Percentiles rank a stretch among this genome's conserved stretches.
These are phyloP conservation scores for Fusarium kyushuense DNA, from an alignment of 2,329 filamentous ascomycete genomes.

Conservation along the genomic window DNA sequence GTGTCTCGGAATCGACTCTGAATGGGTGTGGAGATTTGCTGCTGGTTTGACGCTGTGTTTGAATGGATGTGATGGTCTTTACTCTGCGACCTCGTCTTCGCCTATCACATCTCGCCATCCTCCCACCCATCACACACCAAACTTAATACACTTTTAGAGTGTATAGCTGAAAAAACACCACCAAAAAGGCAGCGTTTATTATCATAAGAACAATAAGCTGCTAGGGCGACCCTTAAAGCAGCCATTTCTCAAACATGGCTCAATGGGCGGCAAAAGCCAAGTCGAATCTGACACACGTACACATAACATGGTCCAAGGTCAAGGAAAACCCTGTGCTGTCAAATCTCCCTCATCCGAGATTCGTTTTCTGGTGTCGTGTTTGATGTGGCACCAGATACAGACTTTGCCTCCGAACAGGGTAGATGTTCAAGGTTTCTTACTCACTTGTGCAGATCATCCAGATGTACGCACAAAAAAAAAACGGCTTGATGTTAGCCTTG, in stretches of 20 bases:
- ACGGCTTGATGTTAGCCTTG: not conserved
- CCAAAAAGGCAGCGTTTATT: not conserved
- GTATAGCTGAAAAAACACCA: slow-evolving; percentile 34
- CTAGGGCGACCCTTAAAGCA: slow-evolving; percentile 20
- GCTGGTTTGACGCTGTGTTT: slow-evolving; percentile 22
- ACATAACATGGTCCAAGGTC: slow-evolving; percentile 21
- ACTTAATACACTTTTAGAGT: not conserved
- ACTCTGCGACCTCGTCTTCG: slow-evolving; percentile 13
- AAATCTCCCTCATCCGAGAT: slow-evolving; percentile 29
- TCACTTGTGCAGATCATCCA: slow-evolving; percentile 43
- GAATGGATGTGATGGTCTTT: slow-evolving; percentile 11
- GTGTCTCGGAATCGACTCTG: slow-evolving; percentile 13
- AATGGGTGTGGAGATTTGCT: slow-evolving; percentile 3
- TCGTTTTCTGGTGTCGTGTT: slow-evolving; percentile 17
- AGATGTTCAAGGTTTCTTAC: slow-evolving; percentile 22
- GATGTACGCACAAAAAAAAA: not conserved
- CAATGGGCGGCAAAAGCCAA: slow-evolving; percentile 25
- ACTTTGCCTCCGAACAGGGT: slow-evolving; percentile 12
- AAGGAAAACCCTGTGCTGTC: slow-evolving; percentile 29
- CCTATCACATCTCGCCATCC: slow-evolving; percentile 6
- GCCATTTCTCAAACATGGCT: slow-evolving; percentile 11
- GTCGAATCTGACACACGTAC: slow-evolving; percentile 9
- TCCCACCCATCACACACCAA: not conserved
- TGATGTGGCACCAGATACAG: slow-evolving; percentile 24
- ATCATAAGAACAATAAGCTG: not conserved